A percentile compares a stretch with the other conserved stretches of the same genome.
phyloP scores from a whole-genome alignment of 1,284 basidiomycete genomes.

The Leccinum pallidistipes region DNA sequence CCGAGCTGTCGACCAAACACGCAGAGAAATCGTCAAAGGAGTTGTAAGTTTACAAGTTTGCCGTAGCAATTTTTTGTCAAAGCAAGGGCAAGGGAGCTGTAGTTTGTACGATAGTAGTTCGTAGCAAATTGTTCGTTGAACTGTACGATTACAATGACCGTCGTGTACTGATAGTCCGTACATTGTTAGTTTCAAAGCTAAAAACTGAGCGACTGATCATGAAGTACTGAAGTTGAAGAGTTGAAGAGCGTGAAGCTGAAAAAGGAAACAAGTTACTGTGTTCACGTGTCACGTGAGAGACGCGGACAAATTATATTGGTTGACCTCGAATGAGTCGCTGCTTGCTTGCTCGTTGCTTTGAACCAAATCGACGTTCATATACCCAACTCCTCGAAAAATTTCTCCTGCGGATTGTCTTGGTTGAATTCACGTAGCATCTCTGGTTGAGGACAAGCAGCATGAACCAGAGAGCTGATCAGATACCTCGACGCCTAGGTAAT shows the following conservation, averaged over 20 bases:
- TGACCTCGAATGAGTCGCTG: slow-evolving; percentile 1
- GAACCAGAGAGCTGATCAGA: slow-evolving; percentile 19
- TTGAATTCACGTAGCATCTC: not conserved
- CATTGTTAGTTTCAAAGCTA: no score
- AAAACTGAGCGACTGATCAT: no score
- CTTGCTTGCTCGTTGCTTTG: not conserved
- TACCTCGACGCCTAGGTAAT: slow-evolving; percentile 47
- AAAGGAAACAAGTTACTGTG: slow-evolving; percentile 34
- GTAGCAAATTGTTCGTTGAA: not conserved
- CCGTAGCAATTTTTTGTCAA: not conserved
- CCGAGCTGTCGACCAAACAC: slow-evolving; percentile 41
- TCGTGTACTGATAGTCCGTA: no score
- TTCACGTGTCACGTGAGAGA: slow-evolving; percentile 30
- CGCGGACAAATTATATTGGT: slow-evolving; percentile 16
- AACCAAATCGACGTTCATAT: not conserved
- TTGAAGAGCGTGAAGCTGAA: not conserved
- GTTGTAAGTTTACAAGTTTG: slow-evolving; percentile 10
- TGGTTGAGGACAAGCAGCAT: slow-evolving; percentile 13
- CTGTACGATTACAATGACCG: not conserved
- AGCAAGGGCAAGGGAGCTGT: not conserved
- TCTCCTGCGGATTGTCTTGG: not conserved
- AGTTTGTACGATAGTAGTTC: slow-evolving; percentile 15
- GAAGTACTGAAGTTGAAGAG: no score
- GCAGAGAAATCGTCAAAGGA: slow-evolving; percentile 20
- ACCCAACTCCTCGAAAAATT: not conserved